Evolutionary conservation across 2,329 filamentous ascomycete genomes (phyloP).

Genomic region (Neofusicoccum laricinum): DNA sequence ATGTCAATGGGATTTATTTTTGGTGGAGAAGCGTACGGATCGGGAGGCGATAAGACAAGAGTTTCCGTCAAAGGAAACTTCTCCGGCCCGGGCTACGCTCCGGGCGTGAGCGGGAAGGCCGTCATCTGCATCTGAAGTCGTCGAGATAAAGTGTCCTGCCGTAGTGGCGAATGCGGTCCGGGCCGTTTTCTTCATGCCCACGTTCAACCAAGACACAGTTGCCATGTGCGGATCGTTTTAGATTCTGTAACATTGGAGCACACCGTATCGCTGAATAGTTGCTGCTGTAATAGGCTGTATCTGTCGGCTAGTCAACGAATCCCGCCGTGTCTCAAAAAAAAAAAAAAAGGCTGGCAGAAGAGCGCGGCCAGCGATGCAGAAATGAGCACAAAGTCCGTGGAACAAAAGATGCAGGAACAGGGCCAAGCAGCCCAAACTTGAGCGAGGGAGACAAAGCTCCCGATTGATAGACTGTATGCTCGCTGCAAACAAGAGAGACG

Average conservation of each 20-base stretch:
- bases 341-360: constrained; percentile 2
- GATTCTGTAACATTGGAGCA: constrained; percentile 12
- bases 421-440: not conserved
- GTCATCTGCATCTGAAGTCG: not conserved
- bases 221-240: constrained; percentile 8
- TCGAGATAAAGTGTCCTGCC: not conserved
- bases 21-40: not conserved
- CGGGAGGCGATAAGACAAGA: not conserved
- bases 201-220: constrained; percentile 3
- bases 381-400: not conserved
- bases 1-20: not conserved
- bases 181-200: constrained; percentile 6
- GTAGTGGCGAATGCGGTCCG: constrained; percentile 1
- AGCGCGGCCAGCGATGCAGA: not conserved
- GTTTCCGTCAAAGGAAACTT: not conserved
- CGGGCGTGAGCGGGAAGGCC: not conserved
- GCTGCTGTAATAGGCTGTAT: constrained; percentile 6
- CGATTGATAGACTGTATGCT: constrained; percentile 9
- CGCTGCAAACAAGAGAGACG: not conserved
- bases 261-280: constrained; percentile 11
- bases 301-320: constrained; percentile 12
- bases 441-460: not conserved
- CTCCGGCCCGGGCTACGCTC: not conserved
- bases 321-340: constrained; percentile 5
- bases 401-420: not conserved